Percentiles rank a stretch among this genome's conserved stretches.
Conservation (phyloP, 2,329 filamentous ascomycete species). For the Neonectria magnoliae region DNA sequence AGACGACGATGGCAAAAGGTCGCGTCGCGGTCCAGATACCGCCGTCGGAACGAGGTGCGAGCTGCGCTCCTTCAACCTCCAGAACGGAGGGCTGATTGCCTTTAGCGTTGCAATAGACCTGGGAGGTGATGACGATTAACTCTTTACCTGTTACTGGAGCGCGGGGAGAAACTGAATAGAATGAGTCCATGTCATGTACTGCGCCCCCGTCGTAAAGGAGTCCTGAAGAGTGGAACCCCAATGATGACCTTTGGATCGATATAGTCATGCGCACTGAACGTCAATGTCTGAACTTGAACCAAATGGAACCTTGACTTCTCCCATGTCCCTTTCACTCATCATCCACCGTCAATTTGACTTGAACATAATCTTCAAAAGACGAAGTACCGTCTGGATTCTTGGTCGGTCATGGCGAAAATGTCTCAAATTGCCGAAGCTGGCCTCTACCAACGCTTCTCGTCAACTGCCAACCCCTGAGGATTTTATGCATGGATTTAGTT, state of each 20-base stretch:
- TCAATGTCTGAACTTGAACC: background rate
- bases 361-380: too few species aligned
- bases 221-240: background rate
- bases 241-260: background rate
- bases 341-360: too few species aligned
- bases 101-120: slow-evolving; percentile 25
- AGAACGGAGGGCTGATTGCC: slow-evolving; percentile 10
- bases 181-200: slow-evolving; percentile 23
- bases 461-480: too few species aligned
- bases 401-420: too few species aligned
- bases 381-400: too few species aligned
- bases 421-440: too few species aligned
- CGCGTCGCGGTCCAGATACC: slow-evolving; percentile 6
- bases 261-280: background rate
- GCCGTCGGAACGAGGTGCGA: background rate
- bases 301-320: too few species aligned
- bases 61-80: background rate
- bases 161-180: slow-evolving; percentile 21
- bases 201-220: background rate
- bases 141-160: slow-evolving; percentile 9
- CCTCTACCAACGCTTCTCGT: too few species aligned
- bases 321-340: too few species aligned
- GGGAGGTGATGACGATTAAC: slow-evolving; percentile 20
- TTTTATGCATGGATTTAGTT: background rate
- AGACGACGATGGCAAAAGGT: slow-evolving; percentile 12